phyloP scores from a whole-genome alignment of 164 flowering plant species.

The Piper longum region DNA sequence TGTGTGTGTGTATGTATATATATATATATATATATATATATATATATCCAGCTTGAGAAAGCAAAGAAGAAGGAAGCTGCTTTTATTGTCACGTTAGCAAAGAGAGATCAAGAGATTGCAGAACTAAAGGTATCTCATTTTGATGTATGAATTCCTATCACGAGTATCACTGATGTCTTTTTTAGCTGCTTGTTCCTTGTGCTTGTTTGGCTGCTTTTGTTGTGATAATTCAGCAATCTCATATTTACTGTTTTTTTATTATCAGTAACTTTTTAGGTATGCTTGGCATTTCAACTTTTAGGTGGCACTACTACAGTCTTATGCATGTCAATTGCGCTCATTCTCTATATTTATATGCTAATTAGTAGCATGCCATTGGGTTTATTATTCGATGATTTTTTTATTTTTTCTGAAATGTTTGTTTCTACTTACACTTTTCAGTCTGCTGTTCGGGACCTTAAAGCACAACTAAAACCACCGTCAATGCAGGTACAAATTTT shows the following conservation, averaged over 20 bases:
- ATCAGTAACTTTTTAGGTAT: neutral
- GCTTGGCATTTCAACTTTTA: neutral
- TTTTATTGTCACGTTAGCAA: conserved; percentile 89
- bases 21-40: neutral
- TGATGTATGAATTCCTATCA: neutral
- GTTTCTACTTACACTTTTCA: conserved; percentile 15
- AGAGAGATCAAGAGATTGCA: conserved; percentile 93
- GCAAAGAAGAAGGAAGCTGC: conserved; percentile 99
- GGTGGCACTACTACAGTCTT: neutral
- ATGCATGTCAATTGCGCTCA: neutral
- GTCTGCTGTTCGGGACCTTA: conserved; percentile 45
- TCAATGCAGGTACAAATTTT: conserved; percentile 29
- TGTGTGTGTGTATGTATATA: too few species aligned
- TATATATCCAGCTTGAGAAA: conserved; percentile 58
- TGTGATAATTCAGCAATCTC: neutral
- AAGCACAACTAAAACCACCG: conserved; percentile 33
- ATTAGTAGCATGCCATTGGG: neutral
- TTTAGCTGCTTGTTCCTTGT: neutral
- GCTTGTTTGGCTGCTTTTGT: neutral
- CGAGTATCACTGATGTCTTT: neutral
- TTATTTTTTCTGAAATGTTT: neutral
- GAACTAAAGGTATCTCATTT: conserved; percentile 55
- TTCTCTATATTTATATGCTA: too few species aligned
- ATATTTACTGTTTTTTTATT: neutral
- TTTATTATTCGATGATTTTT: neutral